Evolutionary conservation across 164 flowering plant species (phyloP).

Genomic region (Tetracentron sinense): DNA sequence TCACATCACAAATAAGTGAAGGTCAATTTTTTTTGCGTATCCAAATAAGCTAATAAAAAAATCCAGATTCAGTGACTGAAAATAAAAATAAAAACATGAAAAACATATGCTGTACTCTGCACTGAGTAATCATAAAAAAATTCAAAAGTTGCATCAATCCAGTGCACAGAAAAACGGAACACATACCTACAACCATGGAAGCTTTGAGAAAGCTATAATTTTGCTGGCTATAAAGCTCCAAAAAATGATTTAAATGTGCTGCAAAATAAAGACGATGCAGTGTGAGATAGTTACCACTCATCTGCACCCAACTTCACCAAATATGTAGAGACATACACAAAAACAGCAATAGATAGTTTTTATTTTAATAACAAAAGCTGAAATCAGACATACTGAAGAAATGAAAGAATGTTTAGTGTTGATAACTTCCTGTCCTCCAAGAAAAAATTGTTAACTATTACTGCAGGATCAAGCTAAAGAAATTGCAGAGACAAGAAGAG

Average conservation of each 20-base stretch:
- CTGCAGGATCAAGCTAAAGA: no score
- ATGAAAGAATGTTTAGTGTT: no score
- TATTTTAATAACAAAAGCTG: no score
- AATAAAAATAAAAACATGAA: no score
- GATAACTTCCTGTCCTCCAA: no score
- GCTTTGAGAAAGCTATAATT: conserved; percentile 52
- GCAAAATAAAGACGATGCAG: conserved; percentile 23
- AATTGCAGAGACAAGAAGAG: no score
- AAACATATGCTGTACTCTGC: background rate
- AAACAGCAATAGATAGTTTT: background rate
- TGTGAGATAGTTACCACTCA: background rate
- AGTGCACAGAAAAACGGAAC: conserved; percentile 1
- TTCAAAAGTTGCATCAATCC: background rate
- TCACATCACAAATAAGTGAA: no score
- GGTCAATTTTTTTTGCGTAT: no score
- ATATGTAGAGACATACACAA: background rate
- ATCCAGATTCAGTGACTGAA: no score
- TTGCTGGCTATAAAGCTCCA: conserved; percentile 55
- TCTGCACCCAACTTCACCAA: background rate
- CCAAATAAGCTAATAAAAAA: no score
- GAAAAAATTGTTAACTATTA: no score
- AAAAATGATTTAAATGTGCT: conserved; percentile 88
- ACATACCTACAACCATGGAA: conserved; percentile 58
- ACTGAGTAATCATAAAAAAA: background rate
- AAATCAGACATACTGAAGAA: no score